Base-by-base conservation (phyloP, 176 grass and related monocot genomes). In the Pontederia paniculata region DNA sequence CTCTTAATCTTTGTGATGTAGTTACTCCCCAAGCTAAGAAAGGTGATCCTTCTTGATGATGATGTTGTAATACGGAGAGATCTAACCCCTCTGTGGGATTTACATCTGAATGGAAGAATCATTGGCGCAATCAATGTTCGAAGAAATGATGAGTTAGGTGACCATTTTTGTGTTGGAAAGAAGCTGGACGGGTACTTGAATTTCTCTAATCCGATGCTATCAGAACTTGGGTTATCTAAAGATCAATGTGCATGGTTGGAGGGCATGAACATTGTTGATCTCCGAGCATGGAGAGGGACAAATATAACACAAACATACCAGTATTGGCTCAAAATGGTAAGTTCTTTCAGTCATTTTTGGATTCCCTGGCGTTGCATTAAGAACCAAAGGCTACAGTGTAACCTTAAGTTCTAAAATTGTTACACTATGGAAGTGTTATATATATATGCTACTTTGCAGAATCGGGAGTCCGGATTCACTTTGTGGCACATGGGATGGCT, bases 51-150 rank as follows among this genome's bases (percentile, higher is more conserved):
- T 10, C 71, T 98, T 8, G 87, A 98, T 61, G 87, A 98, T 73
- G 94, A 98, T 67, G 94, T 98, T 47, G 55, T 98, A 44, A 83
- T 93, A 58, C 87, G 72, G 15, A 74, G 75, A 66, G 87, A 98
- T 49, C 46, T 98, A 80, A 21, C 66, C 50, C 70, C 76, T 53
- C 84, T 98, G 14, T 98, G 83, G 82, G 57, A 82, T 44, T 57
- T 76, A 44, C 69, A 91, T 21, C 78, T 98, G 2, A 72, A 71
- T 18, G 94, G 72, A 31, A 84, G 72, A 47, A 62, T 98, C 60
- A 77, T 93, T 12, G 94, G 94, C 52, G 77, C 87, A 50, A 80
- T 84, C 50, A 63, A 75, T 21, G 25, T 56, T 44, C 57, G 57
- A 12, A 72, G 62, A 47, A 45, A 1, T 12, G 48, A 73, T 17